Evolutionary conservation across 208 protist genomes (phyloP), one percentile per base, ranked within the genome.

Genomic region (Acanthamoeba culbertsoni): DNA sequence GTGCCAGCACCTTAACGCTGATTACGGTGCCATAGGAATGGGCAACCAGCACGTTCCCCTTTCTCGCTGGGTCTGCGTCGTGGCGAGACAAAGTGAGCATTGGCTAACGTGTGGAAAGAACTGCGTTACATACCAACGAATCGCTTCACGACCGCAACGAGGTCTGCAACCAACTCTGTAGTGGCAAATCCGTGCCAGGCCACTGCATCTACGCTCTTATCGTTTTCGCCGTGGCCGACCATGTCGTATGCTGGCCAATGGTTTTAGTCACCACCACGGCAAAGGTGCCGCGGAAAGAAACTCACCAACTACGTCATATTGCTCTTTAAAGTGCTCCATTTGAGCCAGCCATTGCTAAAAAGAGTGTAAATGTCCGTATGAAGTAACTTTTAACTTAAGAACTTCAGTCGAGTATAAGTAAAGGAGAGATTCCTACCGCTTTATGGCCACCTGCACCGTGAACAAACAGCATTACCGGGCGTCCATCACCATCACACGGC

Each of bases 271-370:
- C 20, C 55, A 26, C 20, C 3, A 33, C 2, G 59, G 14, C 14
- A 37, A 68, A 33, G 28, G 8, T 68, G 1, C 8, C 33, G 55
- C 7, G 55, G 55, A n/a, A n/a, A 14, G 55, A n/a, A n/a, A 35
- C 18, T n/a, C 53, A 82, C 71, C 71, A 5, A 82, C 5, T 16
- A 82, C 23, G 42, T 82, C 71, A 26, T 82, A 43, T n/a, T 35
- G 45, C 42, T 82, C 71, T 43, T 35, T 45, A 43, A 82, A 82
- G 71, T 82, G 71, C 28, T 82, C 42, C 8, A 82, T 35, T 26
- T 82, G 71, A 8, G 71, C 71, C 28, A 53, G 42, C 71, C 71
- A 82, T 82, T 82, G 71, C 71, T 82, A 35, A 35, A 46, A n/a
- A n/a, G n/a, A 31, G 4, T n/a, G 31, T 4, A 77, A 3, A 18